phyloP scores from a whole-genome alignment of 2,329 filamentous ascomycete species.

The Colletotrichum karsti region DNA sequence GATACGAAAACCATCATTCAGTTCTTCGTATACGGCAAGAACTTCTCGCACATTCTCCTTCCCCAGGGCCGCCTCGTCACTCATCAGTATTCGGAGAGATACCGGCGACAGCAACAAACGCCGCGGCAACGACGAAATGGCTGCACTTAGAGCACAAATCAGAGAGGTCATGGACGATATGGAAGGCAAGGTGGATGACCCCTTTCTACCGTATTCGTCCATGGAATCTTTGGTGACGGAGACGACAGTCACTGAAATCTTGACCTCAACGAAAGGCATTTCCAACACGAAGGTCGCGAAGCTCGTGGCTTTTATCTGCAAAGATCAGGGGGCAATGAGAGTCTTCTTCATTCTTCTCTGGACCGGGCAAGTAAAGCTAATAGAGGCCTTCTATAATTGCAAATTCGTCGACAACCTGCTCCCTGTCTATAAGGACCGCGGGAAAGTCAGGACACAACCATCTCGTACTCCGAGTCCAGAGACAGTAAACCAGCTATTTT shows the following conservation, averaged over 20 bases:
- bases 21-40: no score
- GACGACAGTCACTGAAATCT: not conserved
- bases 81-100: no score
- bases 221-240: not conserved
- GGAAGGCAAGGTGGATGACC: not conserved
- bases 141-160: no score
- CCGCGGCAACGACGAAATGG: no score
- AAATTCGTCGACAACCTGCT: not conserved
- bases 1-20: no score
- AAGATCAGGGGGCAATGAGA: not conserved
- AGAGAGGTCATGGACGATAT: not conserved
- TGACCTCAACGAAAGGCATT: not conserved
- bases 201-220: not conserved
- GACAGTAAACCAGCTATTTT: no score
- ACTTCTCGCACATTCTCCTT: no score
- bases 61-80: no score
- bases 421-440: not conserved
- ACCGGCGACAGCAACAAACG: no score
- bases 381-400: not conserved
- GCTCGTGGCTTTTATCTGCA: not conserved
- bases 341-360: not conserved
- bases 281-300: fast-evolving
- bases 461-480: no score
- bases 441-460: no score
- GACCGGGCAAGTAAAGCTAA: fast-evolving